These are phyloP conservation scores for Aquilaria yunnanensis DNA, from an alignment of 345 rosid genomes.

Conservation along the genomic window DNA sequence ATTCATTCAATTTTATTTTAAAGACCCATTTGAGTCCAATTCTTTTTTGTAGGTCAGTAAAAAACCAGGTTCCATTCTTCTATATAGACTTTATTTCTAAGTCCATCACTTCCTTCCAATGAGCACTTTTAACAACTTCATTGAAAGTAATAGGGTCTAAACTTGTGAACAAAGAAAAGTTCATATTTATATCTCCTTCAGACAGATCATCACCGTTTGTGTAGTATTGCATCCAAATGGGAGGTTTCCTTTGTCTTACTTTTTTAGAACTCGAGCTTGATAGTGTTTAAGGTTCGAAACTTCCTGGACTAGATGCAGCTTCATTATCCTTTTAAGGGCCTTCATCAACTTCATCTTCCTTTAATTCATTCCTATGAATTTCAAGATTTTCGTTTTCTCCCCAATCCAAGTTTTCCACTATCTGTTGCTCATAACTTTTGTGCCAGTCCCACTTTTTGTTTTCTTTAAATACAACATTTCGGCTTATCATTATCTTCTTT, in stretches of 20 bases:
- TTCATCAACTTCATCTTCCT: not conserved
- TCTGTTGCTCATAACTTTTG: not conserved
- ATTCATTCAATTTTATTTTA: not conserved
- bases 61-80: not conserved
- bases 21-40: not conserved
- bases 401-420: not conserved
- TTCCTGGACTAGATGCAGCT: not conserved
- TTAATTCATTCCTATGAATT: not conserved
- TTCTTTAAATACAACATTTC: conserved; percentile 9
- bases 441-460: not conserved
- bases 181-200: no score
- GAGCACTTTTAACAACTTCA: conserved; percentile 1
- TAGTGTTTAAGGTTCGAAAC: no score
- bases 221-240: no score
- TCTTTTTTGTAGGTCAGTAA: not conserved
- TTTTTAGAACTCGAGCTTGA: not conserved
- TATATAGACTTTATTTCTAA: not conserved
- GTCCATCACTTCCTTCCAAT: not conserved
- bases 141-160: not conserved
- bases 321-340: not conserved
- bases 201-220: no score
- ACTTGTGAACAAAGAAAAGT: no score
- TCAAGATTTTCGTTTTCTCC: not conserved
- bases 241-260: not conserved
- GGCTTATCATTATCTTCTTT: not conserved